Percentiles rank a stretch among this genome's conserved stretches.
Evolutionary conservation across 805 yeast genomes (phyloP).

Genomic region (Candida sakaeoensis): DNA sequence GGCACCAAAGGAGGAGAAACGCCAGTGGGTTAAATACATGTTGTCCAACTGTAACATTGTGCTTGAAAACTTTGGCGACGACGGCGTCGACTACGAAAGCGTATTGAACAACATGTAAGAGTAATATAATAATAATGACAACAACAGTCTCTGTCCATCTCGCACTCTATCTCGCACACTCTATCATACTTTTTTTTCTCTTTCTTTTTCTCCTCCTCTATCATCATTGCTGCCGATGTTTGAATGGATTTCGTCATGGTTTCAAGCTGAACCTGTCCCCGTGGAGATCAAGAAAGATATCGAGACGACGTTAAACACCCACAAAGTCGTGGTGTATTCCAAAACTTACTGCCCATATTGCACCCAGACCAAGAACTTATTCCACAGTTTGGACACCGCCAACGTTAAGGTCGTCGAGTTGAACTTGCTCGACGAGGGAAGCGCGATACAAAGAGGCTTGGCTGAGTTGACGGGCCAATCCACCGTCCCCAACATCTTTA

Average conservation of each 20-base stretch:
- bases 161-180: too few relatives aligned
- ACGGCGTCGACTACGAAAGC: neutral
- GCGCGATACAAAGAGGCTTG: constrained; percentile 27
- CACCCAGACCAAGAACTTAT: constrained; percentile 19
- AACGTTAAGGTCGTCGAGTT: constrained; percentile 27
- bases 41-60: constrained; percentile 3
- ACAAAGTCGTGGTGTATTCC: constrained; percentile 23
- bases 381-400: constrained; percentile 13
- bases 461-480: constrained; percentile 29
- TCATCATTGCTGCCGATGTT: constrained; percentile 11
- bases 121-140: too few relatives aligned
- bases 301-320: constrained; percentile 4
- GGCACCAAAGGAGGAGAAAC: neutral
- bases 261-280: constrained; percentile 11
- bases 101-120: constrained; percentile 1
- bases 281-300: constrained; percentile 5
- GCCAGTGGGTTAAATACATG: neutral
- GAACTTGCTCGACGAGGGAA: constrained; percentile 23
- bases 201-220: neutral
- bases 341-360: constrained; percentile 32
- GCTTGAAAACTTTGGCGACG: constrained; percentile 1
- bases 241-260: constrained; percentile 16
- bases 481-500: constrained; percentile 36
- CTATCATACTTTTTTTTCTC: neutral
- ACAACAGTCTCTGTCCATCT: too few relatives aligned